A percentile compares a stretch with the other conserved stretches of the same genome.
Evolutionary conservation across 2,329 filamentous ascomycete genomes (phyloP).

Genomic region (Clarireedia monteithiana): DNA sequence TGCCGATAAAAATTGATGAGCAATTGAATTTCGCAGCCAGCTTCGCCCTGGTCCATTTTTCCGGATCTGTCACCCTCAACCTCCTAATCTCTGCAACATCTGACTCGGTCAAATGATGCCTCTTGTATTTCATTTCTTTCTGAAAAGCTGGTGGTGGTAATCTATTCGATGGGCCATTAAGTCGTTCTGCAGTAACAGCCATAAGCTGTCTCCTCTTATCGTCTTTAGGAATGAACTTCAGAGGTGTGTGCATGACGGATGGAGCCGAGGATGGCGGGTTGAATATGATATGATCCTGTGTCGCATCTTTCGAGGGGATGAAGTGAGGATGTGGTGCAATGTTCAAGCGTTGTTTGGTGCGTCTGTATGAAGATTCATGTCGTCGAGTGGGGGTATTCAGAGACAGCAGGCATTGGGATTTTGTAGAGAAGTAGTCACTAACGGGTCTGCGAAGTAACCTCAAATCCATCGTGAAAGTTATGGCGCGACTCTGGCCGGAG

Average conservation of each 20-base stretch:
- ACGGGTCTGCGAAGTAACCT: constrained; percentile 26
- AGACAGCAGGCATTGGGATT: constrained; percentile 23
- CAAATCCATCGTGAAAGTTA: constrained; percentile 22
- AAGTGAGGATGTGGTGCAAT: constrained; percentile 55
- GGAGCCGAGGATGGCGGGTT: constrained; percentile 48
- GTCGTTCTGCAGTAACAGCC: constrained; percentile 16
- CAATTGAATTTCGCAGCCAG: constrained; percentile 50
- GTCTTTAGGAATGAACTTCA: constrained; percentile 53
- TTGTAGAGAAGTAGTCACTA: constrained; percentile 20
- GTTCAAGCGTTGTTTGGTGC: constrained; percentile 34
- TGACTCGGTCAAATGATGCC: constrained; percentile 43
- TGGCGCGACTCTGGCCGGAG: not conserved
- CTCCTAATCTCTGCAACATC: constrained; percentile 54
- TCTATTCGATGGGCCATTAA: constrained; percentile 9
- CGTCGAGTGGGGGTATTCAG: constrained; percentile 24
- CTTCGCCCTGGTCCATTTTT: constrained; percentile 44
- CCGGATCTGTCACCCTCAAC: constrained; percentile 45
- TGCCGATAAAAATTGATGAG: constrained; percentile 48
- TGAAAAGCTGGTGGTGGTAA: constrained; percentile 23
- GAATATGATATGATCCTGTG: constrained; percentile 43
- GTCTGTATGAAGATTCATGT: constrained; percentile 29
- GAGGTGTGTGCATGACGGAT: constrained; percentile 57
- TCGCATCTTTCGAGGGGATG: constrained; percentile 31
- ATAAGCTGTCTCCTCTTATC: constrained; percentile 28
- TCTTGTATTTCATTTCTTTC: constrained; percentile 17